Evolutionary conservation across 148 eudicot species (phyloP).

Genomic region (Bassia scoparia): DNA sequence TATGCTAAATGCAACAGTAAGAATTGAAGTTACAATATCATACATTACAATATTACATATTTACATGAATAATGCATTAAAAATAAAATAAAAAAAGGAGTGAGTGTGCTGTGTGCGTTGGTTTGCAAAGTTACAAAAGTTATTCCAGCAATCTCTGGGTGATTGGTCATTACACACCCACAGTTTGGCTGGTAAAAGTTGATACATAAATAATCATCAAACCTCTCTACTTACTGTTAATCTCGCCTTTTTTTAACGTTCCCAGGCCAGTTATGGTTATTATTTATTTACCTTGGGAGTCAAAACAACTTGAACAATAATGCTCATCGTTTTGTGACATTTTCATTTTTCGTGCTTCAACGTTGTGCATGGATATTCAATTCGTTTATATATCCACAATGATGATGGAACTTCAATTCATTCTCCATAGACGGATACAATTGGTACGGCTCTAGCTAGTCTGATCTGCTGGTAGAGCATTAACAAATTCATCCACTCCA

Average conservation of each 20-base stretch:
- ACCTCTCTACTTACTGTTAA: slow-evolving; percentile 19
- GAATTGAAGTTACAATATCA: no score
- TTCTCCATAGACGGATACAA: no score
- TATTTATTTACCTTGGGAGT: neutral
- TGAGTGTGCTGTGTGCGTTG: no score
- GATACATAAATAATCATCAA: slow-evolving; percentile 31
- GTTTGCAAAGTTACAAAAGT: slow-evolving; percentile 2
- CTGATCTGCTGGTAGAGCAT: no score
- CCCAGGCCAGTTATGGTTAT: neutral
- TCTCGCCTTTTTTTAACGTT: slow-evolving; percentile 1
- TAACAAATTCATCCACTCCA: no score
- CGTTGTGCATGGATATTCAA: neutral
- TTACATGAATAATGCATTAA: no score
- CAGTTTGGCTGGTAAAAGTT: slow-evolving; percentile 36
- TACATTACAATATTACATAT: no score
- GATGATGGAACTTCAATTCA: neutral
- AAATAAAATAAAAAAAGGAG: neutral
- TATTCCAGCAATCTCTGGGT: slow-evolving; percentile 28
- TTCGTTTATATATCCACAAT: neutral
- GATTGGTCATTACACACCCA: slow-evolving; percentile 26
- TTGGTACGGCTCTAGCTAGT: no score
- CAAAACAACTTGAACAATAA: no score
- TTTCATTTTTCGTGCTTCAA: neutral
- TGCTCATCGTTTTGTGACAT: neutral
- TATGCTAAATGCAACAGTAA: neutral